Conservation (phyloP, 1,284 basidiomycete species). For the Baeospora myosura region DNA sequence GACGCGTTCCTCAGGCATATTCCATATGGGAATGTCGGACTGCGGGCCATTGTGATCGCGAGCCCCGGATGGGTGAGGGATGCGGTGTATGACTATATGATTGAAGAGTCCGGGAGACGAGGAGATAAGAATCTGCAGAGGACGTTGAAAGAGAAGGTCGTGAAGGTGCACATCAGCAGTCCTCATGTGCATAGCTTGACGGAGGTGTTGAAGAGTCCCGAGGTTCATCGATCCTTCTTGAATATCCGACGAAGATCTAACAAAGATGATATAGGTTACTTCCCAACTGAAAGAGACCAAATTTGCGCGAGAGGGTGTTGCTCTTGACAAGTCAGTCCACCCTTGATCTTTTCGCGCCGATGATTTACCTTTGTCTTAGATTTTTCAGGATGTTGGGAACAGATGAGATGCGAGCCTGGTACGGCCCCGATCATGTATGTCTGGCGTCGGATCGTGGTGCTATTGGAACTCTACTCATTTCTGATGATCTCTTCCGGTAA, state of each 20-base stretch:
- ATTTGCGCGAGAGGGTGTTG: constrained; percentile 90
- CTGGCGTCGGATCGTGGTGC: constrained; percentile 91
- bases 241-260: constrained; percentile 3
- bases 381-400: constrained; percentile 95
- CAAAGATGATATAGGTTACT: constrained; percentile 39
- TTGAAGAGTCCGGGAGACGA: constrained; percentile 73
- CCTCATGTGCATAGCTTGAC: constrained; percentile 94
- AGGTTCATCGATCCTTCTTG: constrained; percentile 41
- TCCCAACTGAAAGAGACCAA: constrained; percentile 92
- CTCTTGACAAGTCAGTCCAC: constrained; percentile 71
- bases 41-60: constrained; percentile 92
- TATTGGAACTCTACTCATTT: constrained; percentile 90
- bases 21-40: constrained; percentile 63
- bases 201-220: constrained; percentile 91
- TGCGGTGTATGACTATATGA: constrained; percentile 79
- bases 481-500: constrained; percentile 89
- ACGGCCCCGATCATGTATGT: constrained; percentile 90
- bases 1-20: constrained; percentile 87
- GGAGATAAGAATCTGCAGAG: constrained; percentile 80
- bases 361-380: constrained; percentile 32
- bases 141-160: constrained; percentile 72
- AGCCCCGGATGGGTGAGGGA: constrained; percentile 96
- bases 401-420: constrained; percentile 97
- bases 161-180: constrained; percentile 89
- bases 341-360: background rate